Conservation (phyloP, 352 stramenopile species). For the Globisporangium rhizosaccharum region DNA sequence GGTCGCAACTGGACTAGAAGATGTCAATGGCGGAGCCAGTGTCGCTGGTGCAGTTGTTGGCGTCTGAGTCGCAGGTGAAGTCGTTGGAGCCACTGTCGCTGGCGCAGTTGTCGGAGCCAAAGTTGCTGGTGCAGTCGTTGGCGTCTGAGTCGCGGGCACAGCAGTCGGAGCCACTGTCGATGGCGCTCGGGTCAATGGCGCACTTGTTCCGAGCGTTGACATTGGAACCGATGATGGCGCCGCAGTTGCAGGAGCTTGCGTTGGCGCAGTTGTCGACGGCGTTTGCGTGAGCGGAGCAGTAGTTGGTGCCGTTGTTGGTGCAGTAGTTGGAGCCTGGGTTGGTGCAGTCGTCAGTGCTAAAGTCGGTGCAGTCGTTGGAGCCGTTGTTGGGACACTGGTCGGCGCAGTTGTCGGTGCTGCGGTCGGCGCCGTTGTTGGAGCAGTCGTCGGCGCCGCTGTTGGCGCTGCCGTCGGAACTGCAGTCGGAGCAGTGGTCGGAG, state of each 20-base stretch:
- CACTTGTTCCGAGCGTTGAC: too few species aligned
- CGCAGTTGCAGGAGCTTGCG: too few species aligned
- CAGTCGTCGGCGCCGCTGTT: neutral
- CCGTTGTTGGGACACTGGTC: neutral
- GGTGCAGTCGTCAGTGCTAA: too few species aligned
- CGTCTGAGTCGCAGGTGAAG: neutral
- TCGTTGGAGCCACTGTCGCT: neutral
- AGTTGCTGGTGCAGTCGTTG: too few species aligned
- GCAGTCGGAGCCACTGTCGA: too few species aligned
- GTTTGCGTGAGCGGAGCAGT: too few species aligned
- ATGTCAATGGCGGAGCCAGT: neutral
- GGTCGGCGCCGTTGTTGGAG: neutral
- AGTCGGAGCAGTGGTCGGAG: neutral
- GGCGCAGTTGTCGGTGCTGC: neutral
- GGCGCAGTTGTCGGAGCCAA: too few species aligned
- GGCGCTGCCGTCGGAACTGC: neutral
- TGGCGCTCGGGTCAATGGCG: too few species aligned
- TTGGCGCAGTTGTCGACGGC: too few species aligned
- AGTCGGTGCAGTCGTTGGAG: neutral
- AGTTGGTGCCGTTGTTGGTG: slow-evolving; percentile 1
- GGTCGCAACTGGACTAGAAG: neutral
- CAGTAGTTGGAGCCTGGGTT: neutral
- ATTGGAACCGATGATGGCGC: too few species aligned
- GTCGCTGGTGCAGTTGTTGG: neutral
- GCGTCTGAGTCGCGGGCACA: too few species aligned